Base-by-base conservation (phyloP, 2,329 filamentous ascomycete species). In the Drechslera avenae region DNA sequence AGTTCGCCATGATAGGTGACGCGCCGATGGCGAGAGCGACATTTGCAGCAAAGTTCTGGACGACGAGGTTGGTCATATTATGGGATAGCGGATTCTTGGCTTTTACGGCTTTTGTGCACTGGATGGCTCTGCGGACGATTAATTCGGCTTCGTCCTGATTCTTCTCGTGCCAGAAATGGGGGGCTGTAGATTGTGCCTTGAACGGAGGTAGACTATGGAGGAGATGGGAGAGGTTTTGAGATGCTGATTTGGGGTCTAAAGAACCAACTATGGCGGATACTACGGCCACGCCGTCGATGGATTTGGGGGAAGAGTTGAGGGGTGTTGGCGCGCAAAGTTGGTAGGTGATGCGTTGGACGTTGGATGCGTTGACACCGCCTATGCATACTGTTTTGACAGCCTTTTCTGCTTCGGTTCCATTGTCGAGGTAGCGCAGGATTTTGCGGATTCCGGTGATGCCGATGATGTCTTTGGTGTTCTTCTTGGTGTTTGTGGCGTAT, bases 21-120 rank as follows among this genome's bases (percentile, higher is more conserved):
- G 89, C 89, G 30, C 93, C 93, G 44, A 95, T 81, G 28, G 88
- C 85, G 13, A 97, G 81, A 32, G 90, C 91, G 3, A 97, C 87
- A 67, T 96, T 97, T 44, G 94, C 93, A 13, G 92, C 90, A 66
- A 97, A 89, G 75, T 97, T 96, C 67, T 96, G 91, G 17, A 97
- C 93, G 0, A 97, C 93, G 44, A 92, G 81, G 71, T 97, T 97
- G 45, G 94, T 97, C 90, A 97, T 97, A 75, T 96, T 97, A 76
- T 97, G 93, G 42, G 88, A 89, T 17, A 97, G 80, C 0, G 92
- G 91, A 49, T 83, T 86, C 35, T 75, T 79, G 2, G 78, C 71
- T 4, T 83, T 83, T 39, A 96, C 82, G 5, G 80, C 78, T 52
- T 77, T 78, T 35, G 95, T 78, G 14, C 89, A 75, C 3, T 62